Evolutionary conservation across 768 basidiomycete species (phyloP), one percentile per base, ranked within the genome.

Genomic region (Termitomyces sp.): DNA sequence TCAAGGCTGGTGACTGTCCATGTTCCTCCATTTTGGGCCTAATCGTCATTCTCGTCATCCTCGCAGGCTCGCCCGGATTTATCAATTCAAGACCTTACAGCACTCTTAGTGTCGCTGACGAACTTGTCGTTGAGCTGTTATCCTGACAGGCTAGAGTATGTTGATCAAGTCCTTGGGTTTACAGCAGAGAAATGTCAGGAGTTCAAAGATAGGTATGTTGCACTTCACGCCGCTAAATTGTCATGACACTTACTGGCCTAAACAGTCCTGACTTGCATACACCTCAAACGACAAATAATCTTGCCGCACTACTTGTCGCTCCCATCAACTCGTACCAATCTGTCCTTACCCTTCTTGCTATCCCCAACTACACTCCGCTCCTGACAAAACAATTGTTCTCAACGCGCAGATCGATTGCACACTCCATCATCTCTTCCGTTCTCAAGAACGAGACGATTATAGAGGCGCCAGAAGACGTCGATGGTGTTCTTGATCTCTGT

Each of bases 311-410:
- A 34, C 87, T 99, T 5, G 83, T 94, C 18, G 92, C 96, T 1
- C 96, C 97, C 2, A 96, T 98, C 66, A 95, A 94, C 68, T 93
- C 93, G 9, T 98, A 99, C 69, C 88, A 92, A 75, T 96, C 95
- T 34, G 93, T 95, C 18, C 88, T 99, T 57, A 98, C 96, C 0
- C 82, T 99, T n/a, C 91, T 99, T 51, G 95, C 96, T 18, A 88
- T 98, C 32, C 94, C 95, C 2, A 88, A 86, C 48, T 99, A 98
- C 67, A 83, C 84, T 0, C 86, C 91, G 0, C 84, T 99, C 2
- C 83, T 98, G 24, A 77, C 82, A 18, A 84, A 84, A 30, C 97
- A 99, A 69, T 85, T 96, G 4, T 97, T 92, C 76, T 85, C 88
- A 0, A 96, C 94, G 0, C 84, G 97, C 3, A 87, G 93, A 2